Evolutionary conservation across 2,329 filamentous ascomycete genomes (phyloP), one percentile per base, ranked within the genome.

Genomic region (Ambrosiella xylebori): DNA sequence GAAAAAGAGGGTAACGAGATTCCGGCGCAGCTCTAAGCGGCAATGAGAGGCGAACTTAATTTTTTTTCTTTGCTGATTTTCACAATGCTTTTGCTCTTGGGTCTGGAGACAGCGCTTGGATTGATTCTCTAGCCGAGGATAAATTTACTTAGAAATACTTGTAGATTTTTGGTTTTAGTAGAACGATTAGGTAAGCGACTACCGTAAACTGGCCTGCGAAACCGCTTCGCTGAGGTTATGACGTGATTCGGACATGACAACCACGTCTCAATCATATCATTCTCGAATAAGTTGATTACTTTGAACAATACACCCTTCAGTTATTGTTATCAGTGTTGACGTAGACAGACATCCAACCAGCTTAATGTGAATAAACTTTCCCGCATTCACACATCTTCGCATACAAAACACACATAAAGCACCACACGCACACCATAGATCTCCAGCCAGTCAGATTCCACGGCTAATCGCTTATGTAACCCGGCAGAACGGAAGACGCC

Each of bases 401-500:
- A 41, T n/a, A 41, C 40, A 41, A 41, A 41, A n/a, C 44, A 17
- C 44, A 17, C 44, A 47, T 15, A 47, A 13, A 47, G 7, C 19
- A 47, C 7, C 8, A 13, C 44, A 47, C 44, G 7, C 12, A 47
- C n/a, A 15, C n/a, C n/a, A 47, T n/a, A 15, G 13, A 13, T n/a
- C 11, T 15, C 44, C 44, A 13, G 38, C 51, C 51, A 53, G 17
- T 53, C 17, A 53, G 2, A 53, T 53, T 8, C 13, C 2, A 2
- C 7, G 7, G 13, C n/a, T 36, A 8, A 19, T 53, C 27, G 36
- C 38, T 60, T 60, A 60, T 37, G 19, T 60, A 60, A 57, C 39
- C 59, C 59, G 59, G 59, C 13, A 57, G 55, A 60, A 57, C 59
- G 59, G 59, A 60, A 60, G 59, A 54, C 19, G 38, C 15, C 44